Conservation (phyloP, 208 protist species). For the Porcisia hertigi region DNA sequence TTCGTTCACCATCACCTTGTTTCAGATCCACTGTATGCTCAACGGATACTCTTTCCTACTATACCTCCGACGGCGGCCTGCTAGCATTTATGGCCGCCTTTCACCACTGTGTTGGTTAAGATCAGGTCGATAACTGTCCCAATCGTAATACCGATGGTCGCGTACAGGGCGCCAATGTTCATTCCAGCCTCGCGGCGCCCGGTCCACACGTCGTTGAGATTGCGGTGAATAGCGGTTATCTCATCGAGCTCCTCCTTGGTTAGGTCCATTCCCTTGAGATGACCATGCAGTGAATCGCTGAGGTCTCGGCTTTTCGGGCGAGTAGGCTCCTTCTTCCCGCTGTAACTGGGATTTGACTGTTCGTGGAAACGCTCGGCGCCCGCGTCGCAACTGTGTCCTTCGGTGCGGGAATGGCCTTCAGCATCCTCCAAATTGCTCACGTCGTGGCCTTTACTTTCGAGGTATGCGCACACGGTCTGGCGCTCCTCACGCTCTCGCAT, state of each 20-base stretch:
- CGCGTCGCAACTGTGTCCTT: too few species aligned
- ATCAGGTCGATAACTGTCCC: slow-evolving; percentile 70
- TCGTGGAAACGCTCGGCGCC: too few species aligned
- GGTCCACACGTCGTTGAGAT: slow-evolving; percentile 44
- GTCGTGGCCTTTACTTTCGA: background rate
- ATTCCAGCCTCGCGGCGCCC: slow-evolving; percentile 79
- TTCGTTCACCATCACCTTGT: too few species aligned
- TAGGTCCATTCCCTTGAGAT: background rate
- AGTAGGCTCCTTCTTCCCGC: background rate
- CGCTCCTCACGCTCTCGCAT: slow-evolving; percentile 44
- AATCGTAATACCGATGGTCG: slow-evolving; percentile 77
- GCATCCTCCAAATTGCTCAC: too few species aligned
- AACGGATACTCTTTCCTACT: background rate
- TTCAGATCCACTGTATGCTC: background rate
- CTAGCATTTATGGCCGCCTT: slow-evolving; percentile 10
- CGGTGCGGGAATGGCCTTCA: background rate
- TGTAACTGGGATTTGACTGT: too few species aligned
- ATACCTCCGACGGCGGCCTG: background rate
- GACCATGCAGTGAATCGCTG: background rate
- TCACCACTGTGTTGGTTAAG: slow-evolving; percentile 72
- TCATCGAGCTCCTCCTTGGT: slow-evolving; percentile 27
- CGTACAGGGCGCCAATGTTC: slow-evolving; percentile 82
- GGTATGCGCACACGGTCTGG: slow-evolving; percentile 12
- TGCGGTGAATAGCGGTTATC: slow-evolving; percentile 26
- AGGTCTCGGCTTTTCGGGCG: background rate